Evolutionary conservation across 2,329 filamentous ascomycete species (phyloP).

Genomic region (Venturiaceae sp.): DNA sequence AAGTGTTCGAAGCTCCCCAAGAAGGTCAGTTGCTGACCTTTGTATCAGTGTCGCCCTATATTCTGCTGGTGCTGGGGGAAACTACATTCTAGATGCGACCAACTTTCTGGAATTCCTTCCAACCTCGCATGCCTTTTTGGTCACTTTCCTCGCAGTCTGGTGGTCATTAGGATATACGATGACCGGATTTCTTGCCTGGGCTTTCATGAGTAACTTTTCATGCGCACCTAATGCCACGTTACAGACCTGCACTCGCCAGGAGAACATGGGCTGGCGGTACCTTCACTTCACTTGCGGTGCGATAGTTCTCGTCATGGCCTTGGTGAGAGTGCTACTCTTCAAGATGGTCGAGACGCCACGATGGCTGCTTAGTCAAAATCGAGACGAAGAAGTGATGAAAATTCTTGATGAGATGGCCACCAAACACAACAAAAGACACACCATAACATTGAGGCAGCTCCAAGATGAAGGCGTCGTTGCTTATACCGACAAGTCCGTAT

Average conservation of each 20-base stretch:
- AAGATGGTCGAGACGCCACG: constrained; percentile 47
- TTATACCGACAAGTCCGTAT: background rate
- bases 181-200: constrained; percentile 45
- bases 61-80: too few species aligned
- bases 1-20: too few species aligned
- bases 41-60: too few species aligned
- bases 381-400: constrained; percentile 40
- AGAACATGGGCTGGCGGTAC: constrained; percentile 49
- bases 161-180: constrained; percentile 44
- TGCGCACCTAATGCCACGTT: constrained; percentile 21
- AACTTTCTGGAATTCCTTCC: constrained; percentile 50
- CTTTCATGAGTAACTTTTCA: constrained; percentile 39
- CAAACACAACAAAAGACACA: constrained; percentile 42
- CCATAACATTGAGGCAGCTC: constrained; percentile 39
- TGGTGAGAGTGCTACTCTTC: constrained; percentile 44
- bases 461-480: background rate
- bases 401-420: constrained; percentile 40
- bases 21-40: too few species aligned
- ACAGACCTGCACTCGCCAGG: constrained; percentile 36
- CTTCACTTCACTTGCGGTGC: constrained; percentile 43
- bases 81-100: too few species aligned
- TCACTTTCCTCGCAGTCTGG: constrained; percentile 51
- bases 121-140: constrained; percentile 52
- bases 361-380: constrained; percentile 43
- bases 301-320: constrained; percentile 42